These are phyloP conservation scores for Amauroascus verrucosus DNA, from an alignment of 2,329 filamentous ascomycete species.

Conservation along the genomic window DNA sequence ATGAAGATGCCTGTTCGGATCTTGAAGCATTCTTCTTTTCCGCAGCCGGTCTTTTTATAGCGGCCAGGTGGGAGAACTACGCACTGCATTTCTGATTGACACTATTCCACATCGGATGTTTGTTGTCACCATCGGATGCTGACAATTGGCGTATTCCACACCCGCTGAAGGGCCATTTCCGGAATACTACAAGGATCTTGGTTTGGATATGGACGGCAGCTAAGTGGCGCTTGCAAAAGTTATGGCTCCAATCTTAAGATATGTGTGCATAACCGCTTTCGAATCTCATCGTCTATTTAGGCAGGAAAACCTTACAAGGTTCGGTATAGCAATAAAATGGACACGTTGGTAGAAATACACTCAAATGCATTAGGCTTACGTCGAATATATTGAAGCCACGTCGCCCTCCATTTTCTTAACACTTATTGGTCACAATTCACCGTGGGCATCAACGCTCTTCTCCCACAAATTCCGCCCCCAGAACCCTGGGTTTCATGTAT, in stretches of 20 bases:
- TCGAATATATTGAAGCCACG: slow-evolving; percentile 9
- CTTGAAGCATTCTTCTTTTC: not conserved
- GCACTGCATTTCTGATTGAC: not conserved
- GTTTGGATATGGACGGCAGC: not conserved
- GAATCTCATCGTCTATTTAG: not conserved
- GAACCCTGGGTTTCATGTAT: too few species aligned
- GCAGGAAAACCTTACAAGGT: not conserved
- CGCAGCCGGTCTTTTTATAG: not conserved
- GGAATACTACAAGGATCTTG: not conserved
- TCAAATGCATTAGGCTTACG: not conserved
- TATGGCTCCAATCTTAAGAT: not conserved
- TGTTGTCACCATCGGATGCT: slow-evolving; percentile 4
- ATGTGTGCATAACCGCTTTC: not conserved
- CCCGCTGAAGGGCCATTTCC: not conserved
- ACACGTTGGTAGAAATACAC: slow-evolving; percentile 3
- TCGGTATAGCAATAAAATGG: not conserved
- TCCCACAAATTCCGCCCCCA: too few species aligned
- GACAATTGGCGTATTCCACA: slow-evolving; percentile 1
- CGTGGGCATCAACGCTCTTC: not conserved
- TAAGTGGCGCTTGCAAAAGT: not conserved
- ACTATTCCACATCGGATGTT: not conserved
- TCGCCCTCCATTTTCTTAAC: not conserved
- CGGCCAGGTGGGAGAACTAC: not conserved
- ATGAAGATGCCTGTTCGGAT: slow-evolving; percentile 1
- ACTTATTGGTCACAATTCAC: slow-evolving; percentile 1